Percentiles rank a stretch among this genome's conserved stretches.
These are phyloP conservation scores for Akanthomyces uredinophilus DNA, from an alignment of 2,329 filamentous ascomycete genomes.

Conservation along the genomic window DNA sequence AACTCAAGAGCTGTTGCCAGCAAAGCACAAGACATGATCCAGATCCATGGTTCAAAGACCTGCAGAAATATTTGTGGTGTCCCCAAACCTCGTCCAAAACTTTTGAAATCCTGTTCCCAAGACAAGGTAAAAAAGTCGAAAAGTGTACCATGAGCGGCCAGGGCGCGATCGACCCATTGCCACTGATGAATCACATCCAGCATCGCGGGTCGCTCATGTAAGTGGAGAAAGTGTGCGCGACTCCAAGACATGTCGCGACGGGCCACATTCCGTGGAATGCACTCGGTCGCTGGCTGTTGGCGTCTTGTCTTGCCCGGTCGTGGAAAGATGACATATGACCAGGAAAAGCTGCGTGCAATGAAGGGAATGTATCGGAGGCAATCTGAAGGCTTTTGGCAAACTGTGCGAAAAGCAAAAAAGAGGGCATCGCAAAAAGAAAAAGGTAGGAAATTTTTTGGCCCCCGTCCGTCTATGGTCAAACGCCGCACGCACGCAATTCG, in stretches of 20 bases:
- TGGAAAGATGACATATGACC: slow-evolving; percentile 17
- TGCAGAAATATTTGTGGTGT: neutral
- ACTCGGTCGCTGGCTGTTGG: slow-evolving; percentile 21
- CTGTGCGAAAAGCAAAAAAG: slow-evolving; percentile 10
- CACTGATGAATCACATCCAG: neutral
- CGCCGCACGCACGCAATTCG: slow-evolving; percentile 9
- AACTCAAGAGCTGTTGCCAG: slow-evolving; percentile 7
- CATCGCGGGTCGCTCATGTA: neutral
- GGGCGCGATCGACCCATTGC: neutral
- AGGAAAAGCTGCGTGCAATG: slow-evolving; percentile 14
- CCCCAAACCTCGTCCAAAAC: slow-evolving; percentile 4
- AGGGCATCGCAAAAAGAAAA: slow-evolving; percentile 10
- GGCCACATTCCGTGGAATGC: slow-evolving; percentile 26
- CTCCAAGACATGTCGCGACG: slow-evolving; percentile 29
- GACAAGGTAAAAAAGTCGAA: neutral
- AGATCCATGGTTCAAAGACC: neutral
- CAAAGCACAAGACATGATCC: slow-evolving; percentile 8
- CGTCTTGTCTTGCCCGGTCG: slow-evolving; percentile 9
- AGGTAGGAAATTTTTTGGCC: slow-evolving; percentile 2
- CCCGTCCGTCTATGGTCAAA: slow-evolving; percentile 16
- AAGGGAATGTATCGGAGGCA: slow-evolving; percentile 3
- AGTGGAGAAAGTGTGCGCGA: neutral
- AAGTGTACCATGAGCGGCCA: neutral
- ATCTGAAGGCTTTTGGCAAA: neutral
- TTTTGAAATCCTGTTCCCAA: slow-evolving; percentile 4